Percentiles rank a stretch among this genome's conserved stretches.
phyloP scores from a whole-genome alignment of 2,329 filamentous ascomycete genomes.

The Fusarium xyrophilum region DNA sequence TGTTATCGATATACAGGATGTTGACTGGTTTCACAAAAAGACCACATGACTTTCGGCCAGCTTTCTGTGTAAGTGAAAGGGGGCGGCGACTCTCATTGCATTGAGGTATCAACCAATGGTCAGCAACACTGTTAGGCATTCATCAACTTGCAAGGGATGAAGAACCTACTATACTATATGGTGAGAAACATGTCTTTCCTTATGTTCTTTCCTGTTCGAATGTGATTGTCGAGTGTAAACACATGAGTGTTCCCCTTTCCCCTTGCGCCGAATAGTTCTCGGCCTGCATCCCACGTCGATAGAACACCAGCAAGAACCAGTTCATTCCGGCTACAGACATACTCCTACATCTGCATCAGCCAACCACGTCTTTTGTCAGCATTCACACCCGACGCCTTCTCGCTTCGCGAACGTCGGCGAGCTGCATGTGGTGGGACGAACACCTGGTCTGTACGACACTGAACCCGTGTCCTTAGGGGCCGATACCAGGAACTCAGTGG shows the following conservation, averaged over 20 bases:
- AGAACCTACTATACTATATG: neutral
- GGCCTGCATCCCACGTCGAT: neutral
- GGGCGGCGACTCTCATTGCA: neutral
- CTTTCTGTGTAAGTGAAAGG: neutral
- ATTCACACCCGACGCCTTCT: constrained; percentile 21
- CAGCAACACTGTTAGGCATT: neutral
- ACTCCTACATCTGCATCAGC: constrained; percentile 5
- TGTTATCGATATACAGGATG: neutral
- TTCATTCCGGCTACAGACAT: constrained; percentile 28
- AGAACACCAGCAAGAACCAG: neutral
- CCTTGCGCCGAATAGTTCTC: neutral
- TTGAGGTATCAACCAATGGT: neutral
- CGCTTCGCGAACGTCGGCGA: constrained; percentile 34
- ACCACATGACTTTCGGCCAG: neutral
- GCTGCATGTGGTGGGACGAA: constrained; percentile 30
- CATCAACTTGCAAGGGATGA: too few relatives aligned
- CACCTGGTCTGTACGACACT: constrained; percentile 21
- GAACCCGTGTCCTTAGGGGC: neutral
- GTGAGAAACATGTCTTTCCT: neutral
- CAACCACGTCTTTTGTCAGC: constrained; percentile 12
- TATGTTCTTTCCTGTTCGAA: neutral
- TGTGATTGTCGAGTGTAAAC: neutral
- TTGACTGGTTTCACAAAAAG: neutral
- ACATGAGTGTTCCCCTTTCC: neutral
- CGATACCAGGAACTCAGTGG: neutral